Base-by-base conservation (phyloP, 106 monocot genomes). In the Apostasia ramifera region DNA sequence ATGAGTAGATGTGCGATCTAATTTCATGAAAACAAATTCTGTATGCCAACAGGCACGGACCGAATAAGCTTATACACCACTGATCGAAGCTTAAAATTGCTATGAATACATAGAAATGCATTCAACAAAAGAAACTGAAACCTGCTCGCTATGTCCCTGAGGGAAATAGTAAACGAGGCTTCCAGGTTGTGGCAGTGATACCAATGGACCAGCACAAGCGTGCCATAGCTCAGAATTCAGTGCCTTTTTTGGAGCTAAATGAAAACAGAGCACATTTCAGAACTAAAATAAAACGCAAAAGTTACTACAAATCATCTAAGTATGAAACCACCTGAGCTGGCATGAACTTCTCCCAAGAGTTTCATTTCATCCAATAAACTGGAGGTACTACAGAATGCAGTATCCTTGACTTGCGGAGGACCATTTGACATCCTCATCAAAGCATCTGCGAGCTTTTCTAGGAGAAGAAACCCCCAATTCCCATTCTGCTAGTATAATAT, bases 151-250 rank as follows among this genome's bases (percentile, higher is more conserved):
- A 61, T 95, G 94, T 14, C 94, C 94, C 64, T 95, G 91, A 40
- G 94, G 94, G 71, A 95, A 88, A 64, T 92, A 97, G 70, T 89
- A 97, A 26, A 92, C 92, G 44, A 97, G 86, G 58, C 71, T 82
- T 2, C 95, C 92, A 7, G 86, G 84, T 70, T 87, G 86, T 14
- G 95, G 89, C 66, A 97, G 69, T 8, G 89, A 84, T 13, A 92
- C 86, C 7, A 97, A 83, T 0, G 92, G 92, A 14, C 92, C 95
- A 10, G 95, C 95, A 62, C 95, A 97, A 10, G 92, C 95, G 76
- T 97, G 95, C 95, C 95, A 97, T 26, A 97, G 84, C 72, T 97
- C 95, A 5, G 95, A 97, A 68, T 87, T 82, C 37, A 92, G 79
- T 66, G 67, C 70, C 71, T 86, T 89, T 72, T 74, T 92, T 64